phyloP scores from a whole-genome alignment of 768 basidiomycete species.

The Russula ochroleuca region DNA sequence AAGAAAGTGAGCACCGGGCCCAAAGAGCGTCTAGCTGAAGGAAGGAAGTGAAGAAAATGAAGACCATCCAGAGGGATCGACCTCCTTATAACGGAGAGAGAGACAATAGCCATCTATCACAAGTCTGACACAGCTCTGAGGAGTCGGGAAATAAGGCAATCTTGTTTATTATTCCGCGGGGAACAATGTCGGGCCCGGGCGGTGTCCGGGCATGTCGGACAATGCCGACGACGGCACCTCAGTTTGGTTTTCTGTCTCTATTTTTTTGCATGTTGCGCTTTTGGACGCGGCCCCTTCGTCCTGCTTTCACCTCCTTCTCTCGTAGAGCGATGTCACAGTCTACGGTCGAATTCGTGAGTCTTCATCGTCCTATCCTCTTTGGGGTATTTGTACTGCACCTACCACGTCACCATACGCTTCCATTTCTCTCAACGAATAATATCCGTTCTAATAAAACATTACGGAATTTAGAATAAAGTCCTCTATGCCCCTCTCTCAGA shows the following conservation, averaged over 20 bases:
- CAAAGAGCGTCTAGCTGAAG: conserved; percentile 20
- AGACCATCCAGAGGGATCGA: background rate
- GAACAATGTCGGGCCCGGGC: too few relatives aligned
- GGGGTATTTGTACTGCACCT: background rate
- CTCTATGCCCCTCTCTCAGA: conserved; percentile 86
- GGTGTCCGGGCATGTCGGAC: background rate
- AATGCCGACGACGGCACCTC: background rate
- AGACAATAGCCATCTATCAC: conserved; percentile 1
- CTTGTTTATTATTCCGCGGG: background rate
- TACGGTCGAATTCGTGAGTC: conserved; percentile 26
- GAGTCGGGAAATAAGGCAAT: background rate
- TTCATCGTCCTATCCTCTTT: background rate
- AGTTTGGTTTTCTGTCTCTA: background rate
- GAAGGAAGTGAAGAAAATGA: background rate
- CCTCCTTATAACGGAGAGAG: conserved; percentile 14
- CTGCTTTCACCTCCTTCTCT: background rate
- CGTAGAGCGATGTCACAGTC: conserved; percentile 25
- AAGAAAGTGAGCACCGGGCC: conserved; percentile 22
- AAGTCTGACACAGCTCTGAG: too few relatives aligned
- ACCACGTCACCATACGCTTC: background rate
- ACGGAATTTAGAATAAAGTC: conserved; percentile 70
- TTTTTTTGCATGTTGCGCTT: conserved; percentile 35
- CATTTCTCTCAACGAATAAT: background rate
- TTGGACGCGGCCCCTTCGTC: conserved; percentile 33
- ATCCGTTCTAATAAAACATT: background rate